A percentile compares a stretch with the other conserved stretches of the same genome.
Conservation (phyloP, 129 eudicot species). For the Flaveria sonorensis region DNA sequence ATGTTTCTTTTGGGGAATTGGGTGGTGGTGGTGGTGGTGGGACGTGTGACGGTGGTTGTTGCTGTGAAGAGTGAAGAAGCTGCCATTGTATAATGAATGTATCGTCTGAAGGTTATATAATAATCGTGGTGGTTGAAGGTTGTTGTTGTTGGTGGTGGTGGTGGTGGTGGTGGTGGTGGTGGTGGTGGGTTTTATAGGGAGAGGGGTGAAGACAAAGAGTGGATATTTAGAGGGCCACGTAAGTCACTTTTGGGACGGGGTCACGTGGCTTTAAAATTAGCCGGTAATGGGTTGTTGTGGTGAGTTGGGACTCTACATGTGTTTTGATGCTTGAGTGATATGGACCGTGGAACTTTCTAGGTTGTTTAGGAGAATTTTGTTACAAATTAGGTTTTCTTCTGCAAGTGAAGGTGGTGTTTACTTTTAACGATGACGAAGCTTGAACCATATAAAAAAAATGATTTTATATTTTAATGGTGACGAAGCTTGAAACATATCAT, state of each 20-base stretch:
- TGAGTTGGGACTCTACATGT: conserved; percentile 12
- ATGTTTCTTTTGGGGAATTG: neutral
- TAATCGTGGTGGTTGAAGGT: neutral
- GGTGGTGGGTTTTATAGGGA: neutral
- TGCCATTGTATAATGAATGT: conserved; percentile 5
- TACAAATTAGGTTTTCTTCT: neutral
- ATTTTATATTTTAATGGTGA: accelerated
- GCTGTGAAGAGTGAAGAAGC: conserved; percentile 45
- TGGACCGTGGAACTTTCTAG: conserved; percentile 8
- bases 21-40: conserved; percentile 13
- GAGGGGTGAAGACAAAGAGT: conserved; percentile 31
- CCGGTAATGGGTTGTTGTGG: conserved; percentile 7
- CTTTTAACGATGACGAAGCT: too few relatives aligned
- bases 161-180: neutral
- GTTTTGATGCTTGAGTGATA: neutral
- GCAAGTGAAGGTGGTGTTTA: neutral
- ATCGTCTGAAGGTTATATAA: neutral
- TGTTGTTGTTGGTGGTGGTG: neutral
- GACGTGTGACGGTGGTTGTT: conserved; percentile 8
- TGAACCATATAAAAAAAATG: too few relatives aligned
- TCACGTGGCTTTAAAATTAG: conserved; percentile 30
- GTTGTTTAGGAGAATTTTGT: neutral
- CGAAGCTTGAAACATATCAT: too few relatives aligned
- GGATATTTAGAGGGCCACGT: conserved; percentile 70
- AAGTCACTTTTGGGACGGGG: conserved; percentile 10